These are phyloP conservation scores for Fusarium musae DNA, from an alignment of 2,329 filamentous ascomycete genomes.

Conservation along the genomic window DNA sequence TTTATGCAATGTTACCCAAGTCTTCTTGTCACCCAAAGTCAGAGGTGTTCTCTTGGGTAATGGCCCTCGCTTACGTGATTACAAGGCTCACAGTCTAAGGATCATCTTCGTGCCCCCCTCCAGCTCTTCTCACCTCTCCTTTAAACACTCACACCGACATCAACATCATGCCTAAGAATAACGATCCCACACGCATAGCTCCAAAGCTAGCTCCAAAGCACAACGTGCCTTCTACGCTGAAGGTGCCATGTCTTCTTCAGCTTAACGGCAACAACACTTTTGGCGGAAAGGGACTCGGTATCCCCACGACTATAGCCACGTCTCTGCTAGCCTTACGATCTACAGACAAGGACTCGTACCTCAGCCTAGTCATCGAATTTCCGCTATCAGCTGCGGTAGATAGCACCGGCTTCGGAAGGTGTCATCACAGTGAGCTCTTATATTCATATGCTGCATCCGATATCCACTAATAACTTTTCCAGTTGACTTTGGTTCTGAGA, in stretches of 20 bases:
- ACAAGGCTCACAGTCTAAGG: neutral
- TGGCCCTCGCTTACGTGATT: neutral
- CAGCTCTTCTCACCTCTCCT: neutral
- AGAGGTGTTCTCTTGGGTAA: too few species aligned
- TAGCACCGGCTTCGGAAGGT: neutral
- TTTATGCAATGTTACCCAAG: too few species aligned
- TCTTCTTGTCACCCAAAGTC: too few species aligned
- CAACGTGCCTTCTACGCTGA: neutral
- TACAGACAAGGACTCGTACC: neutral
- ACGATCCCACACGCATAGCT: neutral
- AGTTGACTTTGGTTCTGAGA: neutral
- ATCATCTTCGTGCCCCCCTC: accelerated
- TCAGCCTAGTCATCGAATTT: neutral
- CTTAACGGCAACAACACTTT: accelerated
- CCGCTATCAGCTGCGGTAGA: neutral
- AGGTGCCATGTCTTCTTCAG: neutral
- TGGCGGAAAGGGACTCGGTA: neutral
- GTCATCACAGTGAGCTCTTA: neutral
- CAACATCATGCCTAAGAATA: neutral
- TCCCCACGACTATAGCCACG: neutral
- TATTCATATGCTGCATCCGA: accelerated
- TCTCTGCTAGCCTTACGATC: accelerated
- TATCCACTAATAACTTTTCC: neutral
- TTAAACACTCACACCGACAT: too few species aligned
- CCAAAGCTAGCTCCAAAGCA: neutral